Evolutionary conservation across 495 filamentous ascomycete genomes (phyloP).

Genomic region (Mytilinidion resinicola): DNA sequence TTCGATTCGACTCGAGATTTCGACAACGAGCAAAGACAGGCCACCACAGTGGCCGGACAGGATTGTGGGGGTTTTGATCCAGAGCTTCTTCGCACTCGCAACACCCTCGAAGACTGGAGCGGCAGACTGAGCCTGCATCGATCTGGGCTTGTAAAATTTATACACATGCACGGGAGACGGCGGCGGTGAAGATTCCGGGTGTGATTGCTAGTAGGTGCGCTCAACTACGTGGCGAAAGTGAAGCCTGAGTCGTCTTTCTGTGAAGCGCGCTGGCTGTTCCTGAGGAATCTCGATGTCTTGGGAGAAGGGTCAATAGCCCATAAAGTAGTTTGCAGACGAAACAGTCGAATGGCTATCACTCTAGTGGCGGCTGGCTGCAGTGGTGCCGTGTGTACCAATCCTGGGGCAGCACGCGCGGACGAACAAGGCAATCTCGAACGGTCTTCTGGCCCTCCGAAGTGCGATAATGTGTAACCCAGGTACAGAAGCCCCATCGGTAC

Average conservation of each 20-base stretch:
- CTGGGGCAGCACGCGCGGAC: no score
- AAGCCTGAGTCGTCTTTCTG: not conserved
- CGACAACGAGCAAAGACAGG: not conserved
- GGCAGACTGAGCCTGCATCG: conserved; percentile 2
- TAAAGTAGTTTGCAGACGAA: conserved; percentile 1
- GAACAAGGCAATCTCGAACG: not conserved
- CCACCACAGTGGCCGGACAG: no score
- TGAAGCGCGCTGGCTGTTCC: not conserved
- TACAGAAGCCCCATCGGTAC: no score
- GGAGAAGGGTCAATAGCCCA: not conserved
- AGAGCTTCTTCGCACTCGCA: not conserved
- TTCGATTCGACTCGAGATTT: conserved; percentile 9
- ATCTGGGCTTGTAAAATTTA: conserved; percentile 13
- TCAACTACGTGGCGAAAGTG: no score
- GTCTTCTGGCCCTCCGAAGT: not conserved
- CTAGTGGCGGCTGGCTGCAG: no score
- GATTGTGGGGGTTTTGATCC: no score
- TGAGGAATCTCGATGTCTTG: not conserved
- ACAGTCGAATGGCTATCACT: no score
- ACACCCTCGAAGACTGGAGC: not conserved
- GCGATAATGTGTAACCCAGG: not conserved
- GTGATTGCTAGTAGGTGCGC: not conserved
- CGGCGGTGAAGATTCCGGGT: not conserved
- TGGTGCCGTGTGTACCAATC: no score
- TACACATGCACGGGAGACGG: not conserved